Evolutionary conservation across 2,329 filamentous ascomycete genomes (phyloP).

Genomic region (Talaromyces islandicus): DNA sequence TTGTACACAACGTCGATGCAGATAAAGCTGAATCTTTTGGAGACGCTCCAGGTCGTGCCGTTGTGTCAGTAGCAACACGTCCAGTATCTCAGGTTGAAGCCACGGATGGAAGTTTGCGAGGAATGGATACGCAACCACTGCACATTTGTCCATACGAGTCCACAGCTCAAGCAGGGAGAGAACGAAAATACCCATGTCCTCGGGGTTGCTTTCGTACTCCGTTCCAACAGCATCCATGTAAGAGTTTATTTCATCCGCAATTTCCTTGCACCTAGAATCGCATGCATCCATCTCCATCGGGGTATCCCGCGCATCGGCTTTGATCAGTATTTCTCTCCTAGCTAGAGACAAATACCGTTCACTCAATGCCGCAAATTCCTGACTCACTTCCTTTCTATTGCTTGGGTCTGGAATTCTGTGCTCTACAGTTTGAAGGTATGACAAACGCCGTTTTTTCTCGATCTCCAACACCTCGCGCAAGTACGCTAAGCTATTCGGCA

Average conservation of each 20-base stretch:
- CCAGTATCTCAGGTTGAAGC: slow-evolving; percentile 46
- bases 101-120: slow-evolving; percentile 48
- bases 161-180: slow-evolving; percentile 54
- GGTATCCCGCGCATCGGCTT: neutral
- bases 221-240: slow-evolving; percentile 30
- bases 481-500: neutral
- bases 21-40: slow-evolving; percentile 44
- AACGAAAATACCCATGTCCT: slow-evolving; percentile 48
- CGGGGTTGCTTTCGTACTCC: slow-evolving; percentile 40
- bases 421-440: neutral
- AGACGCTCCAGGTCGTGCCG: slow-evolving; percentile 47
- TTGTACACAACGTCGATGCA: slow-evolving; percentile 32
- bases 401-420: neutral
- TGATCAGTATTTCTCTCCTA: neutral
- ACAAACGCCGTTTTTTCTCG: neutral
- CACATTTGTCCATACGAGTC: slow-evolving; percentile 50
- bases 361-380: neutral
- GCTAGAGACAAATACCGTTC: neutral
- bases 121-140: slow-evolving; percentile 39
- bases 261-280: slow-evolving; percentile 19
- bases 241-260: slow-evolving; percentile 28
- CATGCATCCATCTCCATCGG: neutral
- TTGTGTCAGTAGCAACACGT: slow-evolving; percentile 49
- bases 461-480: neutral
- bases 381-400: neutral